Evolutionary conservation across 768 basidiomycete genomes (phyloP).

Genomic region (Kwoniella dendrophila): DNA sequence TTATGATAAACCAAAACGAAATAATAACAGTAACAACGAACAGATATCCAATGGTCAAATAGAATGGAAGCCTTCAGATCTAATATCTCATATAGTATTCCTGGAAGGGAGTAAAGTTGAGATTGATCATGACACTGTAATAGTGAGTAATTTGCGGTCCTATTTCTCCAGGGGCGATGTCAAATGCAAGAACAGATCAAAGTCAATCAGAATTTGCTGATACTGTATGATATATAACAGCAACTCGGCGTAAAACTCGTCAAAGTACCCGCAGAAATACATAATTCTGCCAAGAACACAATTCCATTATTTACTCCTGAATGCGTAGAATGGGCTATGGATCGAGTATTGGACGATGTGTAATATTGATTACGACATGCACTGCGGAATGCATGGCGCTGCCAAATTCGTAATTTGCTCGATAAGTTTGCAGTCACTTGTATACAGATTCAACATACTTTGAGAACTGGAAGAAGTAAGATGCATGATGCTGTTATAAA

Average conservation of each 20-base stretch:
- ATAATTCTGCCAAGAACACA: constrained; percentile 14
- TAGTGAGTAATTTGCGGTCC: constrained; percentile 61
- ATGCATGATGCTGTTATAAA: too few species aligned
- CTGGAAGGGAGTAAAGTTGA: constrained; percentile 66
- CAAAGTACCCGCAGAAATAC: constrained; percentile 28
- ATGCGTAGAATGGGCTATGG: constrained; percentile 48
- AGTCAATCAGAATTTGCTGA: background rate
- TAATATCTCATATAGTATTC: constrained; percentile 82
- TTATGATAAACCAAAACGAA: constrained; percentile 58
- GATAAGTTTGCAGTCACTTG: too few species aligned
- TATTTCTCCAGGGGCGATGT: background rate
- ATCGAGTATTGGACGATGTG: constrained; percentile 18
- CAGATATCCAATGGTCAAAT: constrained; percentile 59
- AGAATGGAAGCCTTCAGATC: constrained; percentile 62
- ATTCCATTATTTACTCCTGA: constrained; percentile 44
- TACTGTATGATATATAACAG: constrained; percentile 14
- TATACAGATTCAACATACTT: too few species aligned
- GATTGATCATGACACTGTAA: constrained; percentile 67
- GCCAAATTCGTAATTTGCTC: too few species aligned
- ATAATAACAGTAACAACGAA: constrained; percentile 56
- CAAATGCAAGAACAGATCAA: too few species aligned
- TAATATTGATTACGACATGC: too few species aligned
- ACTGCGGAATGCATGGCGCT: too few species aligned
- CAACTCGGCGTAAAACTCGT: constrained; percentile 40
- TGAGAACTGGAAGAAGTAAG: too few species aligned